Evolutionary conservation across 257 asterid species (phyloP).

Genomic region (Solanum bulbocastanum): DNA sequence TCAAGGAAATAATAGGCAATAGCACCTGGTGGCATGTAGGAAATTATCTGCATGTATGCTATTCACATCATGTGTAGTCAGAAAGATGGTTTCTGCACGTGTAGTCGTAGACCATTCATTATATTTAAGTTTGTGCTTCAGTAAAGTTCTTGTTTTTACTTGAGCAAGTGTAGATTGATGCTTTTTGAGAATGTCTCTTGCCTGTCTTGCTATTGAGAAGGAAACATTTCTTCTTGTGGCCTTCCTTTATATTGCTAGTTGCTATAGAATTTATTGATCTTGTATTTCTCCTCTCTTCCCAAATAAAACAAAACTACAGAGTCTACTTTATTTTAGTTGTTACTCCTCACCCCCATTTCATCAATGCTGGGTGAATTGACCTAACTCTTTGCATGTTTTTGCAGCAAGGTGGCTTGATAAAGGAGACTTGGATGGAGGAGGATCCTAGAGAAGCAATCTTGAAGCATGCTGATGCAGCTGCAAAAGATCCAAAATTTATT

Average conservation of each 20-base stretch:
- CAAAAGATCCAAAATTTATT: conserved; percentile 78
- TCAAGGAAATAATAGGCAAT: not conserved
- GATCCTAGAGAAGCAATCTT: conserved; percentile 97
- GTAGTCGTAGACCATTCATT: not conserved
- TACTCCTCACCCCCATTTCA: not conserved
- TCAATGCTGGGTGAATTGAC: not conserved
- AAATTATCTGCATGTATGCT: not conserved
- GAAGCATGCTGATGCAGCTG: conserved; percentile 80
- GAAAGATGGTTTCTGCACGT: not conserved
- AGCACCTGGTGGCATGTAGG: not conserved
- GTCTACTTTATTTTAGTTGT: not conserved
- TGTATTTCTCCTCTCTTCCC: not conserved
- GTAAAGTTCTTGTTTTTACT: not conserved
- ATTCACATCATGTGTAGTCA: not conserved
- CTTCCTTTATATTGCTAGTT: not conserved
- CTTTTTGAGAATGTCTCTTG: not conserved
- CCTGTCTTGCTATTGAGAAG: not conserved
- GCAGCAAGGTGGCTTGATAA: conserved; percentile 95
- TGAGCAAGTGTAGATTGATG: not conserved
- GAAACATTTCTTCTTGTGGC: not conserved
- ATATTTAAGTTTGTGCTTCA: not conserved
- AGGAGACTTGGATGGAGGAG: conserved; percentile 97
- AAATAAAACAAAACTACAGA: not conserved
- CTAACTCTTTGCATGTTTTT: not conserved
- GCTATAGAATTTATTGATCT: not conserved